These are phyloP conservation scores for Sugiyamaella paludigena DNA, from an alignment of 1,139 yeast species.

Conservation along the genomic window DNA sequence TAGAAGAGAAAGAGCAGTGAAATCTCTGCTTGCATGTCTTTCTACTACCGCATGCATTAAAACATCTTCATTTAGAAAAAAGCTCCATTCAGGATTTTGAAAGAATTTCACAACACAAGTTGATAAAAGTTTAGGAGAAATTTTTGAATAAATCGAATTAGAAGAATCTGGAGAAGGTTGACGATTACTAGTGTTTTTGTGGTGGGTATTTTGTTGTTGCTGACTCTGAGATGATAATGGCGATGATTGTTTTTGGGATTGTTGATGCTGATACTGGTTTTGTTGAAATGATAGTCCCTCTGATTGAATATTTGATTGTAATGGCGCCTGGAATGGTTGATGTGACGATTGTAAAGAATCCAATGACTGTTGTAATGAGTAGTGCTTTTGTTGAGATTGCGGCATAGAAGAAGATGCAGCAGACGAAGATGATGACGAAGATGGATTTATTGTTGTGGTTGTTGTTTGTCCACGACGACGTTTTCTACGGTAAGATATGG, in stretches of 20 bases:
- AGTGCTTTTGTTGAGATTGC: too few relatives aligned
- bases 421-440: not conserved
- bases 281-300: not conserved
- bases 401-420: too few relatives aligned
- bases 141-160: conserved; percentile 2
- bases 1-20: conserved; percentile 3
- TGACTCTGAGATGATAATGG: not conserved
- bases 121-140: conserved; percentile 10
- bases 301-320: too few relatives aligned
- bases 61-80: conserved; percentile 10
- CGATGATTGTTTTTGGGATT: not conserved
- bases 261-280: not conserved
- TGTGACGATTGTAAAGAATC: too few relatives aligned
- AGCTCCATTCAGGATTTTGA: conserved; percentile 14
- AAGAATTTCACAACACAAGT: conserved; percentile 14
- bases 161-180: not conserved
- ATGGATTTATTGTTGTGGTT: not conserved
- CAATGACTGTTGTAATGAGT: too few relatives aligned
- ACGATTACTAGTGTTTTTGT: not conserved
- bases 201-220: not conserved
- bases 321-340: too few relatives aligned
- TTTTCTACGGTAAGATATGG: conserved; percentile 2
- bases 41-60: conserved; percentile 13
- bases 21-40: conserved; percentile 2
- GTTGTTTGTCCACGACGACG: not conserved